These are phyloP conservation scores for Tubosaeta sp. DNA, from an alignment of 768 basidiomycete species.

Conservation along the genomic window DNA sequence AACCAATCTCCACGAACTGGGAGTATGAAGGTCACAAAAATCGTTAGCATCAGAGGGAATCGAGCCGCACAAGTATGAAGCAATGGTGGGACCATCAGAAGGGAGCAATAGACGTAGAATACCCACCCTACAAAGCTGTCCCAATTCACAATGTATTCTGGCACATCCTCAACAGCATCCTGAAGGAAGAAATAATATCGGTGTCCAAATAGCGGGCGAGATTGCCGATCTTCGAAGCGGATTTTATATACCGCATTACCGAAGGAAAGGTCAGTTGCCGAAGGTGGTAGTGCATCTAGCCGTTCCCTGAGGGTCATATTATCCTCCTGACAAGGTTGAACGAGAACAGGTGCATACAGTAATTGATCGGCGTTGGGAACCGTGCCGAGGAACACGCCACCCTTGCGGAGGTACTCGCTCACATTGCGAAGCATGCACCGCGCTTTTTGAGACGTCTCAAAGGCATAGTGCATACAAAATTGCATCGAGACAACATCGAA, in stretches of 20 bases:
- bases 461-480: conserved; percentile 99
- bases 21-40: not conserved
- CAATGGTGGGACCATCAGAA: not conserved
- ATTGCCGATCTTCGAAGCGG: conserved; percentile 70
- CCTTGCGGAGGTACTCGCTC: conserved; percentile 67
- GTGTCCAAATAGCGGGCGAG: conserved; percentile 74
- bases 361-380: conserved; percentile 86
- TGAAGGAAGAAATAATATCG: conserved; percentile 90
- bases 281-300: conserved; percentile 64
- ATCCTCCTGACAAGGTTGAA: conserved; percentile 8
- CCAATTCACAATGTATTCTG: conserved; percentile 97
- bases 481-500: conserved; percentile 99
- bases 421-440: conserved; percentile 94
- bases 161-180: conserved; percentile 96
- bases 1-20: not conserved
- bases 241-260: conserved; percentile 91
- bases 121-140: conserved; percentile 81
- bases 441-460: conserved; percentile 84
- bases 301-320: conserved; percentile 48
- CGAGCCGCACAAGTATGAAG: not conserved
- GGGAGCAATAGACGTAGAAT: not conserved
- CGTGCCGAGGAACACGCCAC: conserved; percentile 96
- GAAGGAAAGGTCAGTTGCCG: conserved; percentile 69
- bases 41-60: not conserved
- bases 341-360: conserved; percentile 50